phyloP scores from a whole-genome alignment of 495 filamentous ascomycete genomes.

The Hapsidospora chrysogenum region DNA sequence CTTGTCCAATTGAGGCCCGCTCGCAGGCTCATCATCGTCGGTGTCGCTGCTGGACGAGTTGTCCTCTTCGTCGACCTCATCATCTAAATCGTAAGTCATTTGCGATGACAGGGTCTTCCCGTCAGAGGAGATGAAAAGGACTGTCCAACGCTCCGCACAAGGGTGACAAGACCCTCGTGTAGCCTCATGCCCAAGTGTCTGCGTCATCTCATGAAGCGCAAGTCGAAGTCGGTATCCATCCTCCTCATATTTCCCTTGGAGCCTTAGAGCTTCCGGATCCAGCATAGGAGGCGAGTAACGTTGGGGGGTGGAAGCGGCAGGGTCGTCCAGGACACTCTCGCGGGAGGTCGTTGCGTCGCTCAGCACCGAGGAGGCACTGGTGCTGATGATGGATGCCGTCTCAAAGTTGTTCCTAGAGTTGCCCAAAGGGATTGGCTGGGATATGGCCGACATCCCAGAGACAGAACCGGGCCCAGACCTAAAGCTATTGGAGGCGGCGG shows the following conservation, averaged over 20 bases:
- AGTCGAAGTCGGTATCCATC: slow-evolving; percentile 36
- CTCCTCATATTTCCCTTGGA: slow-evolving; percentile 30
- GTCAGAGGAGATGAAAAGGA: slow-evolving; percentile 61
- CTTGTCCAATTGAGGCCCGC: slow-evolving; percentile 53
- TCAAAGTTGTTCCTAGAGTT: slow-evolving; percentile 30
- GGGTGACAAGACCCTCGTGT: slow-evolving; percentile 49
- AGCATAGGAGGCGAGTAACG: slow-evolving; percentile 25
- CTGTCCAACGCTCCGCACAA: slow-evolving; percentile 55
- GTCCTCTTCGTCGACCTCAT: slow-evolving; percentile 46
- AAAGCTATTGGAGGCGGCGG: slow-evolving; percentile 31
- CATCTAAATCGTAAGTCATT: slow-evolving; percentile 54
- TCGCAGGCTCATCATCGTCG: slow-evolving; percentile 47
- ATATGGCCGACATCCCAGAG: slow-evolving; percentile 39
- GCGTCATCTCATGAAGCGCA: slow-evolving; percentile 48
- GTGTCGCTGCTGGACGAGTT: slow-evolving; percentile 45
- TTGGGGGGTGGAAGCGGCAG: slow-evolving; percentile 17
- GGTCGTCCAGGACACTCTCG: slow-evolving; percentile 43
- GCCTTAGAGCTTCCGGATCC: slow-evolving; percentile 14
- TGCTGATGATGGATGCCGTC: slow-evolving; percentile 45
- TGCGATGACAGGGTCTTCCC: slow-evolving; percentile 50
- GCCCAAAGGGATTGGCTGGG: slow-evolving; percentile 26
- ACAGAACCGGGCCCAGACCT: slow-evolving; percentile 51
- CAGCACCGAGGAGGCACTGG: slow-evolving; percentile 47
- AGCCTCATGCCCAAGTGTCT: slow-evolving; percentile 40
- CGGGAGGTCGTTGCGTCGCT: slow-evolving; percentile 51